These are phyloP conservation scores for Tricholoma terreum DNA, from an alignment of 768 basidiomycete species.

Conservation along the genomic window DNA sequence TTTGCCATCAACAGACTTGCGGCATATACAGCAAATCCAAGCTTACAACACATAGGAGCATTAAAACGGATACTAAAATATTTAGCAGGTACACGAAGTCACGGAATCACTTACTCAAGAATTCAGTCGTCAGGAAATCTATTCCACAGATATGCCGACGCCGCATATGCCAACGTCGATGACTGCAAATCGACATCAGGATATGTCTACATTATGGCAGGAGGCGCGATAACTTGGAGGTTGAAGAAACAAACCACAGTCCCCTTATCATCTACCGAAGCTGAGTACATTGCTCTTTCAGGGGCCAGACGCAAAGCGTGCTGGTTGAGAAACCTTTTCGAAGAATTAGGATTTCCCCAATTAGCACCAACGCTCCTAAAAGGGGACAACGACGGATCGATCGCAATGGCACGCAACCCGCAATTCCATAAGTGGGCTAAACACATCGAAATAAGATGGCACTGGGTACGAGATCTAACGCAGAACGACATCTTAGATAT, in stretches of 20 bases:
- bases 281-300: background rate
- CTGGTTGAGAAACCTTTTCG: background rate
- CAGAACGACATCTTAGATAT: background rate
- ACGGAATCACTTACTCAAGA: background rate
- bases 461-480: background rate
- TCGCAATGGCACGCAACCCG: background rate
- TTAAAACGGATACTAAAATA: background rate
- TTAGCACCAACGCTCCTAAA: background rate
- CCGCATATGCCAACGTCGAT: background rate
- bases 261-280: background rate
- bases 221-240: slow-evolving; percentile 37
- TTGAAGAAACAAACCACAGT: slow-evolving; percentile 15
- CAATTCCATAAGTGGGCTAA: background rate
- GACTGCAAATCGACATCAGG: slow-evolving; percentile 16
- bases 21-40: background rate
- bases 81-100: background rate
- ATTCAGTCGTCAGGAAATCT: background rate
- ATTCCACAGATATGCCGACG: background rate
- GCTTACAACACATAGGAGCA: background rate
- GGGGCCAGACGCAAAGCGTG: background rate
- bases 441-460: background rate
- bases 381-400: slow-evolving; percentile 1
- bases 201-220: slow-evolving; percentile 29
- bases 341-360: background rate
- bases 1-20: background rate